A percentile compares a stretch with the other conserved stretches of the same genome.
phyloP scores from a whole-genome alignment of 345 rosid genomes.

The Brassica napus region Da-Ae NC_063439.1:15578501-15579000 shows the following conservation, averaged over 20 bases:
- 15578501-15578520: constrained; percentile 58
- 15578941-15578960: constrained; percentile 90
- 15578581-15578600: constrained; percentile 32
- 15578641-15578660: constrained; percentile 54
- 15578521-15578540: constrained; percentile 84
- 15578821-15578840: background rate
- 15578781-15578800: background rate
- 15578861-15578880: background rate
- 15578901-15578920: background rate
- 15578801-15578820: background rate
- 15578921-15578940: constrained; percentile 61
- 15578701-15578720: constrained; percentile 89
- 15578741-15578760: constrained; percentile 69
- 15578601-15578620: background rate
- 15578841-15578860: background rate
- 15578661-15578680: constrained; percentile 61
- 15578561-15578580: background rate
- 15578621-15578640: background rate
- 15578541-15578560: constrained; percentile 37
- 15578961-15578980: constrained; percentile 78
- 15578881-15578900: constrained; percentile 7
- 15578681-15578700: constrained; percentile 88
- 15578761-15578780: constrained; percentile 78
- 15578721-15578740: constrained; percentile 71
- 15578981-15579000: constrained; percentile 65